These are phyloP conservation scores for Acanthamoeba sp. DNA, from an alignment of 208 protist genomes.

Conservation along the genomic window DNA sequence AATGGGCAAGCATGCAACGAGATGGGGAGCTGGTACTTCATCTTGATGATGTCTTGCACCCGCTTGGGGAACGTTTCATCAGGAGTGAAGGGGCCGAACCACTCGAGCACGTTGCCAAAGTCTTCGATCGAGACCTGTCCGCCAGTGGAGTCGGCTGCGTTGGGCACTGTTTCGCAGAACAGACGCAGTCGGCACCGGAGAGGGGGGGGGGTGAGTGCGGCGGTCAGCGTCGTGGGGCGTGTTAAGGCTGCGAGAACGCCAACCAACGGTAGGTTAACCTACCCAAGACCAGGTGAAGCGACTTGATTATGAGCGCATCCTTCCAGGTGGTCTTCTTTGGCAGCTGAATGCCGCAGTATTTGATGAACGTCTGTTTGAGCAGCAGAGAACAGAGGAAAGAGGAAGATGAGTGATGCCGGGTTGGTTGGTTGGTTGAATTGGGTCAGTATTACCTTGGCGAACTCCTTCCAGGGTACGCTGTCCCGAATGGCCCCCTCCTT, in stretches of 20 bases:
- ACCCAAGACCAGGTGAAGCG: slow-evolving; percentile 65
- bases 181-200: neutral
- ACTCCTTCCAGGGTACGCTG: slow-evolving; percentile 58
- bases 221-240: no score
- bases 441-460: neutral
- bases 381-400: no score
- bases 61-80: slow-evolving; percentile 13
- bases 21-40: neutral
- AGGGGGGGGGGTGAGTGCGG: no score
- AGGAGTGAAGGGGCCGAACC: slow-evolving; percentile 68
- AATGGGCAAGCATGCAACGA: neutral
- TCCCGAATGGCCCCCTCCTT: slow-evolving; percentile 69
- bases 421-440: neutral
- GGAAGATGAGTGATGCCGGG: neutral
- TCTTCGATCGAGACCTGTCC: slow-evolving; percentile 63
- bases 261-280: neutral
- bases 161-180: neutral
- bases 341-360: slow-evolving; percentile 53
- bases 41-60: slow-evolving; percentile 47
- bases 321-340: slow-evolving; percentile 63
- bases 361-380: slow-evolving; percentile 59
- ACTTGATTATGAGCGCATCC: slow-evolving; percentile 43
- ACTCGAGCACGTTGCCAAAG: slow-evolving; percentile 64
- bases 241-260: no score
- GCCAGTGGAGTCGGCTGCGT: slow-evolving; percentile 7